Evolutionary conservation across 2,329 filamentous ascomycete genomes (phyloP).

Genomic region (Hypoxylon rubiginosum): DNA sequence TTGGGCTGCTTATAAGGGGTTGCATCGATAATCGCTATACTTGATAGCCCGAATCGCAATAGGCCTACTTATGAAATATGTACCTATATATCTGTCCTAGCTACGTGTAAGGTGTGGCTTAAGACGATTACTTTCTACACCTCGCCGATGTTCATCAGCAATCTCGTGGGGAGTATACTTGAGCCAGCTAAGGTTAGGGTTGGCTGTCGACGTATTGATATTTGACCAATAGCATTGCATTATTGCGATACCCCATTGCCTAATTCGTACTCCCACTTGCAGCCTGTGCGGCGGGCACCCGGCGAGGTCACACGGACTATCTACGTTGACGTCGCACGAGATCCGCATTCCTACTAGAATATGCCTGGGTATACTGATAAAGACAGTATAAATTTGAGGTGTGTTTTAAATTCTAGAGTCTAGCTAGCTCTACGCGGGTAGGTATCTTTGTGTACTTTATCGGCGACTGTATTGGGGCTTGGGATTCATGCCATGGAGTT

Average conservation of each 20-base stretch:
- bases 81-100: not conserved
- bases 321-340: constrained; percentile 27
- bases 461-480: not conserved
- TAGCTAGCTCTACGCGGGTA: not conserved
- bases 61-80: not conserved
- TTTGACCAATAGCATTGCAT: constrained; percentile 26
- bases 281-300: constrained; percentile 19
- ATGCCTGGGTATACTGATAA: not conserved
- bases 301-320: constrained; percentile 13
- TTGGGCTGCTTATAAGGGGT: not conserved
- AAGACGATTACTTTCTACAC: not conserved
- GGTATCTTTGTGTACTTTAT: constrained; percentile 9
- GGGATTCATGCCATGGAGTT: not conserved
- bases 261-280: constrained; percentile 23
- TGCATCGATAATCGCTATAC: not conserved
- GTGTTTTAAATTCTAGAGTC: too few relatives aligned
- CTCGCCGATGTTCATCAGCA: not conserved
- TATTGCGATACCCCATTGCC: constrained; percentile 18
- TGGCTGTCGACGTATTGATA: not conserved
- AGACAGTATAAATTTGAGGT: too few relatives aligned
- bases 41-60: not conserved
- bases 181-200: not conserved
- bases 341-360: not conserved
- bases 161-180: not conserved
- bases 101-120: too few relatives aligned